These are phyloP conservation scores for Saturnispora zaruensis DNA, from an alignment of 805 yeast genomes.

Conservation along the genomic window DNA sequence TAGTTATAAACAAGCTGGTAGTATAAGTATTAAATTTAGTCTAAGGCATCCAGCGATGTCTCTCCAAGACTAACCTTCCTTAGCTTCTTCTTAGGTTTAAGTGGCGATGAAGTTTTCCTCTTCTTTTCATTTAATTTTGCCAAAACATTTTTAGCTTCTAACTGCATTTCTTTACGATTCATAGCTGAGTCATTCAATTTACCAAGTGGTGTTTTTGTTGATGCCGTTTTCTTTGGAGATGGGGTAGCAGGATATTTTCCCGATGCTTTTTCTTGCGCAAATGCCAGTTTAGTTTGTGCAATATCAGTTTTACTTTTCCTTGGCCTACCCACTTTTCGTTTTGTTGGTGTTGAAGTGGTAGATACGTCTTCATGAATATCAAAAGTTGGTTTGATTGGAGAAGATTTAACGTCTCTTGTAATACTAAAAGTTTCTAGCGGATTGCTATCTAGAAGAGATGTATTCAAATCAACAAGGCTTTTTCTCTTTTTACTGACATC, in stretches of 20 bases:
- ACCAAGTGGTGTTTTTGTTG: constrained; percentile 6
- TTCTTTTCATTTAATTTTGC: constrained; percentile 6
- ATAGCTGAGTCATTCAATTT: constrained; percentile 9
- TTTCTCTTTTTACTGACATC: constrained; percentile 1
- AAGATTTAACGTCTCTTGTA: constrained; percentile 1
- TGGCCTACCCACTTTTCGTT: background rate
- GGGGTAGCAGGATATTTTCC: background rate
- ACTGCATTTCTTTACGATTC: constrained; percentile 9
- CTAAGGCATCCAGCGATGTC: constrained; percentile 5
- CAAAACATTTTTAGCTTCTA: background rate
- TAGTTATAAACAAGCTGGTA: background rate
- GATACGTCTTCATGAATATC: constrained; percentile 6
- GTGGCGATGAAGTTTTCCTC: constrained; percentile 14
- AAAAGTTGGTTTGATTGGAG: constrained; percentile 3
- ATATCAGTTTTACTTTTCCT: constrained; percentile 4
- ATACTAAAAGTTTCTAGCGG: background rate
- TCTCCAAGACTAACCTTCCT: constrained; percentile 11
- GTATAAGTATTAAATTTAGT: background rate
- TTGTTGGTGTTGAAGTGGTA: background rate
- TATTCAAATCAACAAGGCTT: constrained; percentile 1
- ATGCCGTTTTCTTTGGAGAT: constrained; percentile 6
- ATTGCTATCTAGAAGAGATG: constrained; percentile 3
- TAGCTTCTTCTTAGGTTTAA: constrained; percentile 10
- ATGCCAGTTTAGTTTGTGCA: background rate
- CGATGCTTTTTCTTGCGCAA: background rate